phyloP scores from a whole-genome alignment of 306 rosid genomes.

The Rosa multiflora region DNA sequence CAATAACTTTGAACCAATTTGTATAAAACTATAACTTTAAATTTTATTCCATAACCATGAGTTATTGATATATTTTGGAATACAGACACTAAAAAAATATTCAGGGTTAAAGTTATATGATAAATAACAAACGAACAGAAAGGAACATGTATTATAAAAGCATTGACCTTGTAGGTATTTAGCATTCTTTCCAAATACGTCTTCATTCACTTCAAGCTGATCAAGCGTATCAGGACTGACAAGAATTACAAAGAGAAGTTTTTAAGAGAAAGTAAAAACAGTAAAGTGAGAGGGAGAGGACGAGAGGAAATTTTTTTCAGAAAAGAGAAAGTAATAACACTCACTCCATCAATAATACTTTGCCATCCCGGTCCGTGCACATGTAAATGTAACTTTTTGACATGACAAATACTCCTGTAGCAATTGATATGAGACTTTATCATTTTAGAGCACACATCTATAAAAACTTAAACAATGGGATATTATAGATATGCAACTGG shows the following conservation, averaged over 20 bases:
- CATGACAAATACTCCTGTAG: constrained; percentile 66
- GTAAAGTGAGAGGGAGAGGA: background rate
- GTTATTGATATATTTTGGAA: background rate
- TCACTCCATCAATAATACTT: constrained; percentile 84
- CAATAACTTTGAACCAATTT: background rate
- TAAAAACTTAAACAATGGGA: background rate
- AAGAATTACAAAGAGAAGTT: constrained; percentile 29
- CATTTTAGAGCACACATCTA: constrained; percentile 8
- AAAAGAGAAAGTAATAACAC: constrained; percentile 27
- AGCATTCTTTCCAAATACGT: constrained; percentile 70
- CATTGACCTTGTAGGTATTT: constrained; percentile 58
- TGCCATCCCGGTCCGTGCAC: constrained; percentile 88
- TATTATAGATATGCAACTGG: background rate
- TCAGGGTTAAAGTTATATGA: background rate
- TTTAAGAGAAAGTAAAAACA: background rate
- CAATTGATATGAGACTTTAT: constrained; percentile 20
- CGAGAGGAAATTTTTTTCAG: background rate
- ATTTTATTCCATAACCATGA: background rate
- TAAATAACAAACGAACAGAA: constrained; percentile 3
- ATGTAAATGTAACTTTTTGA: constrained; percentile 67
- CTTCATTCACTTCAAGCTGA: constrained; percentile 77
- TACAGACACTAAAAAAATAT: constrained; percentile 2
- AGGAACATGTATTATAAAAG: constrained; percentile 16
- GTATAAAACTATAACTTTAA: background rate
- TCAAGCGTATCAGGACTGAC: constrained; percentile 70